Evolutionary conservation across 345 rosid species (phyloP), one percentile per base, ranked within the genome.

Genomic region (Mallotus nudiflorus): DNA sequence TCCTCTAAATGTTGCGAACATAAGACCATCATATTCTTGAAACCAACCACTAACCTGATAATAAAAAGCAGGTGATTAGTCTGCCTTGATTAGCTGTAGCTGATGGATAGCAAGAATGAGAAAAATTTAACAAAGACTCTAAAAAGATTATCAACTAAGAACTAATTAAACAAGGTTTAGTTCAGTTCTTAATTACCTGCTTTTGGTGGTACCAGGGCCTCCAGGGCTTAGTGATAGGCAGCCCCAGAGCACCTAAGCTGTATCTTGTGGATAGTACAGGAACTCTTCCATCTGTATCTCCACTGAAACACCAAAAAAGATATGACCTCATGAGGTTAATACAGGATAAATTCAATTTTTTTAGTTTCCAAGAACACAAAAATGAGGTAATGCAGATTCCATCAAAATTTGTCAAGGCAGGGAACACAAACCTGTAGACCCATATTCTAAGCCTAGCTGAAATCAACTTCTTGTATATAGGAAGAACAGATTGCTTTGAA

Each of bases 261-360:
- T 95, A 95, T 68, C 91, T 71, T 25, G 99, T 95, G 24, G 97
- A 88, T 28, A 95, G 83, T 24, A 92, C 95, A 31, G 99, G 92
- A 66, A 95, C 97, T 81, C 99, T 84, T 71, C 97, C 99, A 77
- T 95, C 99, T 48, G 99, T 92, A 70, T 95, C 99, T 66, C 99
- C 99, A 71, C 99, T 94, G 84, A 50, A 11, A 55, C 59, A 77
- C 50, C 58, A 46, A 69, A 18, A n/a, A n/a, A 2, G 24, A 14
- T 46, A 33, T 33, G 16, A 24, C 24, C 25, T 40, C 31, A 27
- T 50, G 52, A 67, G 62, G 11, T 18, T 27, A 13, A 18, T 2
- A n/a, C n/a, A n/a, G n/a, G 46, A 54, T 37, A 51, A 33, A 33
- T 6, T 33, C 37, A 20, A 28, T 64, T 18, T 3, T 20, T 37